These are phyloP conservation scores for Aspergillus alliaceus DNA, from an alignment of 2,329 filamentous ascomycete genomes.

Conservation along the genomic window DNA sequence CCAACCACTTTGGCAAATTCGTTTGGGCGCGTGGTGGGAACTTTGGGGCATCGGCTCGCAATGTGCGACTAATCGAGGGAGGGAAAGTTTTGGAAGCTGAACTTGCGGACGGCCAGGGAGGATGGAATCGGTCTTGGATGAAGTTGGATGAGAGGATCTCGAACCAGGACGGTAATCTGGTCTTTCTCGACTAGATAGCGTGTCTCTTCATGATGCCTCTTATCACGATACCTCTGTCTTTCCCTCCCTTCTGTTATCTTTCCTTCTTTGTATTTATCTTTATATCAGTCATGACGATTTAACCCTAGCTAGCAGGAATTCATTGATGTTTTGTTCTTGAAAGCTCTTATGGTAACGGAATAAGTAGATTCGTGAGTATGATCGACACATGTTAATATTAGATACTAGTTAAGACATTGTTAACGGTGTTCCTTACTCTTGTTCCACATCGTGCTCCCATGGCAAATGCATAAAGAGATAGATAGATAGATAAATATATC, in stretches of 20 bases:
- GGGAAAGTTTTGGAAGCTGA: constrained; percentile 36
- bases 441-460: too few species aligned
- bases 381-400: too few species aligned
- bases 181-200: constrained; percentile 21
- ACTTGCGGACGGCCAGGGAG: constrained; percentile 33
- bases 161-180: constrained; percentile 39
- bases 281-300: too few species aligned
- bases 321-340: too few species aligned
- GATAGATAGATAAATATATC: too few species aligned
- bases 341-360: too few species aligned
- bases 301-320: too few species aligned
- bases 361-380: too few species aligned
- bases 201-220: not conserved
- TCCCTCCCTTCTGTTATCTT: not conserved
- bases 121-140: constrained; percentile 31
- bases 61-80: constrained; percentile 31
- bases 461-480: too few species aligned
- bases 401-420: too few species aligned
- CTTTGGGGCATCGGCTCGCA: constrained; percentile 34
- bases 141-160: constrained; percentile 41
- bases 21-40: constrained; percentile 38
- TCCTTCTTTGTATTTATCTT: too few species aligned
- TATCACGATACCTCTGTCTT: not conserved
- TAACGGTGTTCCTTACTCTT: too few species aligned
- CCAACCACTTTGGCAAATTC: constrained; percentile 38